Evolutionary conservation across 2,329 filamentous ascomycete species (phyloP).

Genomic region (Chrysoporthe austroafricana): DNA sequence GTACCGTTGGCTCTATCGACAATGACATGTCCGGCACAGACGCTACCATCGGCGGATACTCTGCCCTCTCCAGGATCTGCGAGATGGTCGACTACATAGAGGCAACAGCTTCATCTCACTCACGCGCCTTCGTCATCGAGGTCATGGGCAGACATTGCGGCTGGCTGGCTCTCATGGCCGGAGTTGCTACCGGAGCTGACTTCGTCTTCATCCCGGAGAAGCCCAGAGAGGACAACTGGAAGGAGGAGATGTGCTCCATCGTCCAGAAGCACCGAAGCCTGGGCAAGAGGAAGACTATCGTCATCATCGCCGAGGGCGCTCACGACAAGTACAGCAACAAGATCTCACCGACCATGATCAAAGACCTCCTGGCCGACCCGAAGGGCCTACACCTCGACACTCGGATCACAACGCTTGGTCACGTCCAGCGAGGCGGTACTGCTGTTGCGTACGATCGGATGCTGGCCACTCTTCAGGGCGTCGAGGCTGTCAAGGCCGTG

Average conservation of each 20-base stretch:
- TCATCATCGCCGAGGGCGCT: conserved; percentile 95
- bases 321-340: conserved; percentile 82
- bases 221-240: conserved; percentile 85
- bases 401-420: conserved; percentile 90
- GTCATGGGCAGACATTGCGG: conserved; percentile 99
- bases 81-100: conserved; percentile 97
- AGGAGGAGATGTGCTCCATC: conserved; percentile 81
- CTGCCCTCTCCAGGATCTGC: conserved; percentile 88
- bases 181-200: conserved; percentile 92
- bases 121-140: conserved; percentile 94
- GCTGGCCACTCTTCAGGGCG: conserved; percentile 89
- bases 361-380: conserved; percentile 80
- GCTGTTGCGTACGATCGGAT: conserved; percentile 95
- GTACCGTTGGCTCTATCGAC: conserved; percentile 95
- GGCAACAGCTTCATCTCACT: conserved; percentile 91
- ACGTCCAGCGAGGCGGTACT: conserved; percentile 93
- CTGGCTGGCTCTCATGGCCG: conserved; percentile 95
- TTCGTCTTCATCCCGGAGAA: conserved; percentile 97
- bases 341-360: conserved; percentile 81
- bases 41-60: conserved; percentile 96
- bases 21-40: conserved; percentile 98
- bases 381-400: conserved; percentile 84
- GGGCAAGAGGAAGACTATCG: conserved; percentile 96
- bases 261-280: conserved; percentile 80
- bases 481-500: conserved; percentile 91